Conservation (phyloP, 305 asterid species). For the Euphrasia arctica region DNA sequence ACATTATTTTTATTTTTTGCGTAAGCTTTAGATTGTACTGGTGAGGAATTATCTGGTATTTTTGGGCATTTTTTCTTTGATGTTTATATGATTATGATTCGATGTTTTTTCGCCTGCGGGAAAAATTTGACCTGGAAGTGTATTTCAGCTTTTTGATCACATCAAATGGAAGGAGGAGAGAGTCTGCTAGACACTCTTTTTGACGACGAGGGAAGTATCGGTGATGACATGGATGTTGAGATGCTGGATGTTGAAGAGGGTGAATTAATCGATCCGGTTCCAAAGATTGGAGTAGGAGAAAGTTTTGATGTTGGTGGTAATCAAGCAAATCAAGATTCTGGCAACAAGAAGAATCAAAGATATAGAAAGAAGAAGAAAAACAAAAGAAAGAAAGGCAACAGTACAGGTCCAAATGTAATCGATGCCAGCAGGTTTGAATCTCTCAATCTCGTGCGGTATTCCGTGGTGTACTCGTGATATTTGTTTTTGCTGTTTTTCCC, state of each 20-base stretch:
- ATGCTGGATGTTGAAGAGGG: slow-evolving; percentile 89
- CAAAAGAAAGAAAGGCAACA: slow-evolving; percentile 47
- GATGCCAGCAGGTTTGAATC: slow-evolving; percentile 55
- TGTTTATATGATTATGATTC: background rate
- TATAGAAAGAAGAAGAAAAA: slow-evolving; percentile 53
- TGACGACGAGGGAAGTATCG: slow-evolving; percentile 55
- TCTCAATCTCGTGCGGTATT: background rate
- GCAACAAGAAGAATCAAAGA: slow-evolving; percentile 26
- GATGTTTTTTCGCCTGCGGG: background rate
- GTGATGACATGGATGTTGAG: slow-evolving; percentile 56
- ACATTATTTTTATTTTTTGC: background rate
- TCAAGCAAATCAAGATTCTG: slow-evolving; percentile 37
- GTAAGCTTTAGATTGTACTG: no score
- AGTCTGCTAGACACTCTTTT: slow-evolving; percentile 52
- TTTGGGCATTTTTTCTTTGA: no score
- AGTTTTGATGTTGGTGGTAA: slow-evolving; percentile 32
- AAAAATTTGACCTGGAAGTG: background rate
- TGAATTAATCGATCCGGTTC: slow-evolving; percentile 47
- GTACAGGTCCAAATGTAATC: slow-evolving; percentile 43
- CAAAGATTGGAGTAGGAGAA: slow-evolving; percentile 42
- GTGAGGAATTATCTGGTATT: no score
- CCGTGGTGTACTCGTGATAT: slow-evolving; percentile 6
- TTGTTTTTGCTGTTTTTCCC: slow-evolving; percentile 1
- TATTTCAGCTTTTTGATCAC: slow-evolving; percentile 25
- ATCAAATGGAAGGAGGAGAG: slow-evolving; percentile 64